Conservation (phyloP, 2,329 filamentous ascomycete species). For the Phialophora chinensis region DNA sequence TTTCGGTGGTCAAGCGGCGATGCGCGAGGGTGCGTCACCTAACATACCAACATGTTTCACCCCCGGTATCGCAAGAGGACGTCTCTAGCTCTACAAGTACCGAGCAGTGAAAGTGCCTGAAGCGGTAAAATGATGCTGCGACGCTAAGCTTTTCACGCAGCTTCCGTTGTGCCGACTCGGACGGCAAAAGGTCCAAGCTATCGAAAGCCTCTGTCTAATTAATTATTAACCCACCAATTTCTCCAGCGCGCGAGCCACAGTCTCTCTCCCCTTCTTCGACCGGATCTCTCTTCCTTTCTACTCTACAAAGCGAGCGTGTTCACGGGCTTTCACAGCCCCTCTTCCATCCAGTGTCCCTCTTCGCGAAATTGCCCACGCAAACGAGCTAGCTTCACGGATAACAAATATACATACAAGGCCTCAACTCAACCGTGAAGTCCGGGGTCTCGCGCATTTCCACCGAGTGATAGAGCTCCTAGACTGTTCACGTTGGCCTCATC, state of each 20-base stretch:
- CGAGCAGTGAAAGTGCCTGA: slow-evolving; percentile 1
- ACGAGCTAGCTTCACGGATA: neutral
- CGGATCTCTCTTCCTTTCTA: neutral
- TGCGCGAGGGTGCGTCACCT: neutral
- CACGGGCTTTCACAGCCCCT: neutral
- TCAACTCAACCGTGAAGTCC: neutral
- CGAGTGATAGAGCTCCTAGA: neutral
- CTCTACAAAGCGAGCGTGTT: neutral
- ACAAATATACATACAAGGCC: neutral
- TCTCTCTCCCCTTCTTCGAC: neutral
- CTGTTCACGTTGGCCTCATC: slow-evolving; percentile 7
- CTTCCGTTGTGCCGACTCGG: slow-evolving; percentile 2
- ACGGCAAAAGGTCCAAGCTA: slow-evolving; percentile 8
- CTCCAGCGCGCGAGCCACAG: neutral
- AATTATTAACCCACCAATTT: neutral
- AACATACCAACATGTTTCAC: neutral
- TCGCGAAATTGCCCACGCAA: neutral
- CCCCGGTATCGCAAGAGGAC: neutral
- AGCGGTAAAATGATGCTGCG: slow-evolving; percentile 13
- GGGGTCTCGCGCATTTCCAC: neutral
- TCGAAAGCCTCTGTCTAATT: neutral
- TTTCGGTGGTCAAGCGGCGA: neutral
- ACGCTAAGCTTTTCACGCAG: neutral
- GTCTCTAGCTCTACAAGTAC: neutral
- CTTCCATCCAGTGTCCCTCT: neutral